phyloP scores from a whole-genome alignment of 495 filamentous ascomycete genomes.

The Clohesyomyces aquaticus region DNA sequence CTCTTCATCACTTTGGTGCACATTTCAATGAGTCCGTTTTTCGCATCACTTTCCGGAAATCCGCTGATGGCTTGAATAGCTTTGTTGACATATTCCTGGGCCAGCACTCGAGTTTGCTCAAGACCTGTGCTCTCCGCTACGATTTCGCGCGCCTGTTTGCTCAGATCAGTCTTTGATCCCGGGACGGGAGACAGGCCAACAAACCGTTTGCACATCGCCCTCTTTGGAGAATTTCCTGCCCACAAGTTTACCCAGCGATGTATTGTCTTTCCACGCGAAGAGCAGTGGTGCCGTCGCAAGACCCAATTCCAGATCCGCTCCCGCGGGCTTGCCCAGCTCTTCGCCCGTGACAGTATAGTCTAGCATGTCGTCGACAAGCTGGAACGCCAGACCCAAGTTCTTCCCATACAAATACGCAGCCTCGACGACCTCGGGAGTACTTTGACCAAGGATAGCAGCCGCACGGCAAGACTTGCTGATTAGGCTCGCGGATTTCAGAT shows the following conservation, averaged over 20 bases:
- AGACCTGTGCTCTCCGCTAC: constrained; percentile 83
- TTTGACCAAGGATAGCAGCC: constrained; percentile 79
- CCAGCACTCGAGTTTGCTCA: constrained; percentile 84
- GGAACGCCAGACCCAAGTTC: constrained; percentile 92
- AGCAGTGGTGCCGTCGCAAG: constrained; percentile 93
- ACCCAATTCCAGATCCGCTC: constrained; percentile 90
- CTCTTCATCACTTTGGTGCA: constrained; percentile 88
- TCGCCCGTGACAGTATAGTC: constrained; percentile 86
- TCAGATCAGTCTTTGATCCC: neutral
- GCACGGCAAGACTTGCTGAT: constrained; percentile 96
- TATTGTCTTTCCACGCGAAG: constrained; percentile 92
- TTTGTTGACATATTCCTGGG: constrained; percentile 85
- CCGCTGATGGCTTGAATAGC: constrained; percentile 78
- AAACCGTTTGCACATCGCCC: constrained; percentile 82
- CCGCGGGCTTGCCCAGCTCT: constrained; percentile 91
- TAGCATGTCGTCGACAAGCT: constrained; percentile 97
- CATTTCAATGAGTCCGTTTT: constrained; percentile 88
- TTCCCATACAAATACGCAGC: constrained; percentile 89
- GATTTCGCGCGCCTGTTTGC: constrained; percentile 73
- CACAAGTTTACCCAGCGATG: constrained; percentile 83
- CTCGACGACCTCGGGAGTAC: constrained; percentile 78
- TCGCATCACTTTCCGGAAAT: constrained; percentile 92
- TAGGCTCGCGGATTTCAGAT: constrained; percentile 91
- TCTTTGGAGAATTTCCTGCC: constrained; percentile 83
- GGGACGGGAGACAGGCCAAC: constrained; percentile 39